Conservation (phyloP, 768 basidiomycete species). For the Lactarius pseudohatsudake region DNA sequence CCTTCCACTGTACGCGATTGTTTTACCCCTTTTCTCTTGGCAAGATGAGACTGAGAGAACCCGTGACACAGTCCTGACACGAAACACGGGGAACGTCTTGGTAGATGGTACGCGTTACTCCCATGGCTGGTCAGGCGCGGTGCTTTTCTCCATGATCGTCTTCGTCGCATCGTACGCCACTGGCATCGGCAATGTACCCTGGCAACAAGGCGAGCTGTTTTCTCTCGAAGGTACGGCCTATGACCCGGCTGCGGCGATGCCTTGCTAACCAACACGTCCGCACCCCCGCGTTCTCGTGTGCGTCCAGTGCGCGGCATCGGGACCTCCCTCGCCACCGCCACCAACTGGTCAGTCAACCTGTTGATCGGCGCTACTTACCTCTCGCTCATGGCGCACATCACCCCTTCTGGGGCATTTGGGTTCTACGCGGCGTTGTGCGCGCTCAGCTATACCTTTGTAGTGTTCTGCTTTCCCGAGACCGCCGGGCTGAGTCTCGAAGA, state of each 20-base stretch:
- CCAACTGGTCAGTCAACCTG: slow-evolving; percentile 77
- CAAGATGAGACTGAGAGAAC: background rate
- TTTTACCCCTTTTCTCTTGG: background rate
- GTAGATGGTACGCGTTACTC: slow-evolving; percentile 60
- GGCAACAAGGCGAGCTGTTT: slow-evolving; percentile 88
- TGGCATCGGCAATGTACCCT: slow-evolving; percentile 77
- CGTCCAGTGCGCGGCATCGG: slow-evolving; percentile 69
- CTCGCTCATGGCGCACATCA: slow-evolving; percentile 71
- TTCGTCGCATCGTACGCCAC: slow-evolving; percentile 83
- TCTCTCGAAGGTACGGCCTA: slow-evolving; percentile 58
- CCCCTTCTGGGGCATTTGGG: slow-evolving; percentile 73
- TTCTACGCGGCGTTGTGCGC: slow-evolving; percentile 75
- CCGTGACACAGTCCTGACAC: slow-evolving; percentile 50
- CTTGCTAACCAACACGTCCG: background rate
- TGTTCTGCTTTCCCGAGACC: slow-evolving; percentile 77
- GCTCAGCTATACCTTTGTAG: slow-evolving; percentile 66
- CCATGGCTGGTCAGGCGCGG: slow-evolving; percentile 60
- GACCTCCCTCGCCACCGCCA: slow-evolving; percentile 69
- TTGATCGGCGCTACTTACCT: slow-evolving; percentile 80
- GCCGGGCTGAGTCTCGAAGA: slow-evolving; percentile 71
- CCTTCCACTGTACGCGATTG: slow-evolving; percentile 54
- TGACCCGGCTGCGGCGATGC: background rate
- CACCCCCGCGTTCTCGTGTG: background rate
- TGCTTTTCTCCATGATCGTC: slow-evolving; percentile 78
- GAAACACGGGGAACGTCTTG: slow-evolving; percentile 58